Evolutionary conservation across 495 filamentous ascomycete genomes (phyloP).

Genomic region (Tuber brumale): DNA sequence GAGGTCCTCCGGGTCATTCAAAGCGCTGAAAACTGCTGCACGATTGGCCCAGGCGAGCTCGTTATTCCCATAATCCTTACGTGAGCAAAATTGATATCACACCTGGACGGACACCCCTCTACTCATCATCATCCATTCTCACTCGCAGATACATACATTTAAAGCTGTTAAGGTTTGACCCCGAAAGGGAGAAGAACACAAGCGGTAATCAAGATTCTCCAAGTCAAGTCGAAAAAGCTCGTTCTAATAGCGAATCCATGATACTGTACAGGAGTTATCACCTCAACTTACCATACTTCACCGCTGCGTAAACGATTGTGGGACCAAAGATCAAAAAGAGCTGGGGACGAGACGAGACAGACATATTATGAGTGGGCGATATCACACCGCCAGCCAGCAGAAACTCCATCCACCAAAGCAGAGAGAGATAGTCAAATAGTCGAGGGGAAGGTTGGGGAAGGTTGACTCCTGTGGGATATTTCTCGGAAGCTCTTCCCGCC

Average conservation of each 20-base stretch:
- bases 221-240: not conserved
- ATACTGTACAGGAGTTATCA: not conserved
- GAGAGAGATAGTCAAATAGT: too few relatives aligned
- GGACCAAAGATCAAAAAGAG: not conserved
- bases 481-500: not conserved
- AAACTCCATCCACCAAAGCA: not conserved
- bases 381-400: not conserved
- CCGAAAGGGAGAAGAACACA: not conserved
- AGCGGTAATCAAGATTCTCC: too few relatives aligned
- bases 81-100: not conserved
- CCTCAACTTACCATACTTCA: not conserved
- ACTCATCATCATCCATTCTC: not conserved
- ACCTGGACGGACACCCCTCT: not conserved
- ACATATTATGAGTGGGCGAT: not conserved
- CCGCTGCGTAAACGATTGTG: not conserved
- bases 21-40: not conserved
- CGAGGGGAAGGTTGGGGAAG: not conserved
- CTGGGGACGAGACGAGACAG: not conserved
- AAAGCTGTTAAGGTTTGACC: not conserved
- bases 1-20: not conserved
- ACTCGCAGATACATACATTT: not conserved
- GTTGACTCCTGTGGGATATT: not conserved
- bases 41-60: not conserved
- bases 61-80: not conserved
- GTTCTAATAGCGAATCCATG: not conserved